These are phyloP conservation scores for Pythium diclinum DNA, from an alignment of 352 stramenopile species.

Conservation along the genomic window DNA sequence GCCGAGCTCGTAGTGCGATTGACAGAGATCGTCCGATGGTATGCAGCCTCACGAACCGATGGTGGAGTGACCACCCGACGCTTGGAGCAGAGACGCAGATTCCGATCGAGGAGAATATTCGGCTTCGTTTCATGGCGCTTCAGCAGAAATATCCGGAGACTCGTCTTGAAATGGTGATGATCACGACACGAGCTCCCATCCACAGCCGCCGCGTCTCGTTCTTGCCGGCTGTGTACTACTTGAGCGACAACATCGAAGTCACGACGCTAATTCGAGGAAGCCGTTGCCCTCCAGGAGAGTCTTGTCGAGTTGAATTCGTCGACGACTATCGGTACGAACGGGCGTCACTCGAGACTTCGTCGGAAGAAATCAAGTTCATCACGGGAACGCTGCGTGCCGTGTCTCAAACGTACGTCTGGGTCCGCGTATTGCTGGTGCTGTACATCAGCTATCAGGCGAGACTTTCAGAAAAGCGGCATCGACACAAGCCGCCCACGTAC, in stretches of 20 bases:
- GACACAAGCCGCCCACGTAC: no score
- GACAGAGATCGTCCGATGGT: not conserved
- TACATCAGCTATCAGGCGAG: slow-evolving; percentile 21
- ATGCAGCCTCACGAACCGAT: not conserved
- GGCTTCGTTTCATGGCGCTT: slow-evolving; percentile 1
- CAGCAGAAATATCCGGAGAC: slow-evolving; percentile 17
- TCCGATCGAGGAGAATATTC: not conserved
- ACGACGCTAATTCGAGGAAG: slow-evolving; percentile 16
- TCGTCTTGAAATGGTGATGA: slow-evolving; percentile 19
- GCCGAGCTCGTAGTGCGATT: not conserved
- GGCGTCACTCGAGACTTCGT: slow-evolving; percentile 20
- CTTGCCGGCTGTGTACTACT: slow-evolving; percentile 10
- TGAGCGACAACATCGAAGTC: slow-evolving; percentile 19
- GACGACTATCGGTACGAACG: slow-evolving; percentile 54
- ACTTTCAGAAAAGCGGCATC: not conserved
- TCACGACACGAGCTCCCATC: slow-evolving; percentile 11
- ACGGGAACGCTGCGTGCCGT: slow-evolving; percentile 26
- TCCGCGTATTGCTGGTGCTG: slow-evolving; percentile 27
- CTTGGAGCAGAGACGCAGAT: not conserved
- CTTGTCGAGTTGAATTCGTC: slow-evolving; percentile 19
- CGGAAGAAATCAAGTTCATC: slow-evolving; percentile 27
- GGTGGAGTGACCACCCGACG: no score
- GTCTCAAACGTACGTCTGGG: slow-evolving; percentile 46
- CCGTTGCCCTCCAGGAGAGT: not conserved
- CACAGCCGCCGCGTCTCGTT: not conserved